Evolutionary conservation across 257 asterid species (phyloP).

Genomic region (Gardenia jasminoides): DNA sequence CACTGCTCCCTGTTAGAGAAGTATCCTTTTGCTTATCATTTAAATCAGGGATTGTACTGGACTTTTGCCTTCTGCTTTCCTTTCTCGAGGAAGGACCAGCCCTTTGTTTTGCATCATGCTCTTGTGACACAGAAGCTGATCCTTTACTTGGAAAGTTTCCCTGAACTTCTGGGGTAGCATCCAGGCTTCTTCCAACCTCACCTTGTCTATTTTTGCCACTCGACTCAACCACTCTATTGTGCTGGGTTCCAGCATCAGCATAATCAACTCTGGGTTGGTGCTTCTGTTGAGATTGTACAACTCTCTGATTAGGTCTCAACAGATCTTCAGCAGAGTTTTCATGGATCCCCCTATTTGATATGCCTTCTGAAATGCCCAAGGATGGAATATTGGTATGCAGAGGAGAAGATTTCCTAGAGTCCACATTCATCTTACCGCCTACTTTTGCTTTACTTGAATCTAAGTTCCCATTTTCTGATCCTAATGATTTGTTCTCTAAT

Average conservation of each 20-base stretch:
- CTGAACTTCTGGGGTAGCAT: conserved; percentile 35
- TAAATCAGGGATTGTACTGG: conserved; percentile 44
- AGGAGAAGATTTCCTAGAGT: conserved; percentile 49
- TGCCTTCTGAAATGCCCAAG: conserved; percentile 46
- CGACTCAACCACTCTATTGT: conserved; percentile 38
- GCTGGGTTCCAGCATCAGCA: conserved; percentile 45
- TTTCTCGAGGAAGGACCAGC: conserved; percentile 43
- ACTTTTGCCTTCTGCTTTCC: conserved; percentile 58
- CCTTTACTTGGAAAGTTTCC: conserved; percentile 50
- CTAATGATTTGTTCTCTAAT: conserved; percentile 42
- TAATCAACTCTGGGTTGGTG: conserved; percentile 43
- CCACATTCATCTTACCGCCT: conserved; percentile 43
- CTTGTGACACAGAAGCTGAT: conserved; percentile 41
- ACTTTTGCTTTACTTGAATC: conserved; percentile 53
- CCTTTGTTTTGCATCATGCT: conserved; percentile 42
- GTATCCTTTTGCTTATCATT: conserved; percentile 54
- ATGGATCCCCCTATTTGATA: conserved; percentile 50
- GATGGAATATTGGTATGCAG: conserved; percentile 37
- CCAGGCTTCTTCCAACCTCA: conserved; percentile 41
- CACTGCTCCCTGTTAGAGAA: conserved; percentile 53
- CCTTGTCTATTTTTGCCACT: conserved; percentile 45
- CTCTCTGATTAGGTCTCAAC: conserved; percentile 50
- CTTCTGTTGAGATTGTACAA: conserved; percentile 44
- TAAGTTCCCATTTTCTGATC: conserved; percentile 58
- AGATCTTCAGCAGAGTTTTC: conserved; percentile 49